These are phyloP conservation scores for Xylariales sp. DNA, from an alignment of 2,329 filamentous ascomycete species.

Conservation along the genomic window DNA sequence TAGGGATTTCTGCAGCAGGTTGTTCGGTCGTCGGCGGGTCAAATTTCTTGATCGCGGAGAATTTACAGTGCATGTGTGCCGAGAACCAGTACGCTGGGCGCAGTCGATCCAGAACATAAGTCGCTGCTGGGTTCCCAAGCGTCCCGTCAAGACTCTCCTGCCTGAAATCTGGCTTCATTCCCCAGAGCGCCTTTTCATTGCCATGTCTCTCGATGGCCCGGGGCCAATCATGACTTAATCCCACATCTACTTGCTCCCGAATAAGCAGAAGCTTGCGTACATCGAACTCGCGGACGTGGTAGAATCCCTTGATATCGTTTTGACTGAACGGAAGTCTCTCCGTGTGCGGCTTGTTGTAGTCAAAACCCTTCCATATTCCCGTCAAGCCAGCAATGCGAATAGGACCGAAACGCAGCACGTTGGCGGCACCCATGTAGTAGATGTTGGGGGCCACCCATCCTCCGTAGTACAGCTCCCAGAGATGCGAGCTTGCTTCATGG, in stretches of 20 bases:
- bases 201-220: constrained; percentile 76
- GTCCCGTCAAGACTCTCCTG: constrained; percentile 70
- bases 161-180: constrained; percentile 69
- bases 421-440: constrained; percentile 93
- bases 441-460: constrained; percentile 97
- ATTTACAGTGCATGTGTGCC: constrained; percentile 90
- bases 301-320: constrained; percentile 75
- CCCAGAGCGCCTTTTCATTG: constrained; percentile 63
- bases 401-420: constrained; percentile 77
- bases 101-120: constrained; percentile 74
- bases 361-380: constrained; percentile 90
- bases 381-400: constrained; percentile 85
- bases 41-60: constrained; percentile 63
- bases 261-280: constrained; percentile 84
- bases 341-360: constrained; percentile 78
- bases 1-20: constrained; percentile 8
- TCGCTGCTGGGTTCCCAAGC: constrained; percentile 76
- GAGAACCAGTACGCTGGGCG: constrained; percentile 88
- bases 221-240: constrained; percentile 95
- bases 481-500: constrained; percentile 86
- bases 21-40: constrained; percentile 9
- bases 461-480: constrained; percentile 92
- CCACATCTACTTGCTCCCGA: constrained; percentile 83
- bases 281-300: constrained; percentile 86
- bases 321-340: constrained; percentile 82